Evolutionary conservation across 805 yeast genomes (phyloP).

Genomic region (Suhomyces sp.): DNA sequence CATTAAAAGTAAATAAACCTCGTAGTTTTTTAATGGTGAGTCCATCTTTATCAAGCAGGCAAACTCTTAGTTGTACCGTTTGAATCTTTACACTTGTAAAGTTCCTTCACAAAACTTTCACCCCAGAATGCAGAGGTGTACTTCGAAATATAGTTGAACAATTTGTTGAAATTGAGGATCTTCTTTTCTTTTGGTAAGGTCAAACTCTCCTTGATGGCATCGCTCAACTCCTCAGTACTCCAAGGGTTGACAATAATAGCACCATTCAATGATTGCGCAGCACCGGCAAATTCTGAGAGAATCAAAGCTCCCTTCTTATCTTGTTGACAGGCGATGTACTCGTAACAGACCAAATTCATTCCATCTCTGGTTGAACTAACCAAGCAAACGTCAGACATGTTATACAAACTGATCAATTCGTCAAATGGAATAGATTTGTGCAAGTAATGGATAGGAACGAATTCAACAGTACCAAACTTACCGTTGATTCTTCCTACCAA

Average conservation of each 20-base stretch:
- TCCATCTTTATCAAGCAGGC: no score
- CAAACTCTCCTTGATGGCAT: slow-evolving; percentile 80
- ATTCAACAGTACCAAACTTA: slow-evolving; percentile 92
- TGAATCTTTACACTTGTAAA: slow-evolving; percentile 44
- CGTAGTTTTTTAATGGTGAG: no score
- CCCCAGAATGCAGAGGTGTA: slow-evolving; percentile 98
- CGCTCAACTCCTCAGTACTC: slow-evolving; percentile 93
- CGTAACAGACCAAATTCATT: slow-evolving; percentile 95
- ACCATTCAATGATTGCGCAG: slow-evolving; percentile 97
- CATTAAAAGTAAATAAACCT: no score
- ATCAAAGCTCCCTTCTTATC: slow-evolving; percentile 83
- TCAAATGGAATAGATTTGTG: slow-evolving; percentile 90
- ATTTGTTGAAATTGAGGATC: slow-evolving; percentile 72
- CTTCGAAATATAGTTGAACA: slow-evolving; percentile 85
- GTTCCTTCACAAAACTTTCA: slow-evolving; percentile 87
- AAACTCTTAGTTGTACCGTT: no score
- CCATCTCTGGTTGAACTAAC: slow-evolving; percentile 97
- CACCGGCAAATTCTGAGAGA: slow-evolving; percentile 95
- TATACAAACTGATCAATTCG: slow-evolving; percentile 85
- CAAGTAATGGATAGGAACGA: slow-evolving; percentile 95
- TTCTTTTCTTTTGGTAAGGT: slow-evolving; percentile 83
- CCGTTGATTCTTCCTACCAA: slow-evolving; percentile 97
- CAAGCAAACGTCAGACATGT: slow-evolving; percentile 83
- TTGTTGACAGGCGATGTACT: slow-evolving; percentile 93
- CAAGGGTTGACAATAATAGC: slow-evolving; percentile 94